phyloP scores from a whole-genome alignment of 441 rosid genomes.

The Adansonia madagascariensis region DNA sequence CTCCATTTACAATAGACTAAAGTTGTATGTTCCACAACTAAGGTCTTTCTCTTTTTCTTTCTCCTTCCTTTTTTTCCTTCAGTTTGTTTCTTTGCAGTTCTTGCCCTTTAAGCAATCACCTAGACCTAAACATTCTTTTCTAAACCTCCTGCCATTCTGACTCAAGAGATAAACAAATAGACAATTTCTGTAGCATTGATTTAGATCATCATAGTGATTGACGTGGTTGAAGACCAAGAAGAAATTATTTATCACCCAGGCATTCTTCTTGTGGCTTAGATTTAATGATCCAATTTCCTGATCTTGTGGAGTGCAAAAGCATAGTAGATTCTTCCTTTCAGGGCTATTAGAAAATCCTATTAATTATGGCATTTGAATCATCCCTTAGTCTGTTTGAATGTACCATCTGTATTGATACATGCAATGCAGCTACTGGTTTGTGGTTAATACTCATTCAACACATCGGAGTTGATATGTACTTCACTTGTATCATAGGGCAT shows the following conservation, averaged over 20 bases:
- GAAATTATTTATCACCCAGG: not conserved
- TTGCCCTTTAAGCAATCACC: not conserved
- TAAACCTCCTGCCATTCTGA: not conserved
- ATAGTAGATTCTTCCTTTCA: not conserved
- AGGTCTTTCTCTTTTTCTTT: not conserved
- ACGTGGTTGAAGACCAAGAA: not conserved
- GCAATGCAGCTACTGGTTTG: not conserved
- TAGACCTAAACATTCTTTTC: not conserved
- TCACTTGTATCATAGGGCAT: not conserved
- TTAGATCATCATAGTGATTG: not conserved
- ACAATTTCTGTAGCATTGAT: not conserved
- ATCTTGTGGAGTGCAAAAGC: not conserved
- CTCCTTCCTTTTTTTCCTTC: too few relatives aligned
- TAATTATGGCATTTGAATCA: not conserved
- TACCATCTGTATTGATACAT: not conserved
- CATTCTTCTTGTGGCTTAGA: not conserved
- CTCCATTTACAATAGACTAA: not conserved
- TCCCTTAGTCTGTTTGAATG: not conserved
- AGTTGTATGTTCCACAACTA: not conserved
- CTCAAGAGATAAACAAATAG: not conserved
- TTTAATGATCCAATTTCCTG: not conserved
- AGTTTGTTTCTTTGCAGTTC: not conserved
- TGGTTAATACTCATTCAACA: not conserved
- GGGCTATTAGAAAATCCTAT: not conserved
- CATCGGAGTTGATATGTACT: not conserved